Conservation (phyloP, 345 rosid genomes). For the Euphorbia lathyris region DNA sequence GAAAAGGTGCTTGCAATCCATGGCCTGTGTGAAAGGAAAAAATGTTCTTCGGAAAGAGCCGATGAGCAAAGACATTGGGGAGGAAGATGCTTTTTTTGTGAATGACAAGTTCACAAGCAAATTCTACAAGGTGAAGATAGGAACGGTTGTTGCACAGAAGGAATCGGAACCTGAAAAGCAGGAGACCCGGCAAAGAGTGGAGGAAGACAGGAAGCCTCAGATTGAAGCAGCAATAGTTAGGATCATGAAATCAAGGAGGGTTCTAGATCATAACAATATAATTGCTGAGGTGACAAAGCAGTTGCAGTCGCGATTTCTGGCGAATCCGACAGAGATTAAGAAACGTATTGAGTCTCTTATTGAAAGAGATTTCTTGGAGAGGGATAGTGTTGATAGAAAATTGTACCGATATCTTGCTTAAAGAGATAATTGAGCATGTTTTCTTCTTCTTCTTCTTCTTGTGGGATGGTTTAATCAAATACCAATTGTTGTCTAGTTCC, state of each 20-base stretch:
- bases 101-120: conserved; percentile 92
- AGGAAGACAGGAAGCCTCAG: conserved; percentile 98
- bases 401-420: conserved; percentile 89
- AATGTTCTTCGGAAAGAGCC: conserved; percentile 96
- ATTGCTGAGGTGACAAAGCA: conserved; percentile 94
- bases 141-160: conserved; percentile 97
- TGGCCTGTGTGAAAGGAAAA: conserved; percentile 92
- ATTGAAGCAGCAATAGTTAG: conserved; percentile 98
- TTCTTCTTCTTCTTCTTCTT: neutral
- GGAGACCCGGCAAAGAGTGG: conserved; percentile 97
- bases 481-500: conserved; percentile 18
- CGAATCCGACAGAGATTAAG: conserved; percentile 93
- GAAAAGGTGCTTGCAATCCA: conserved; percentile 87
- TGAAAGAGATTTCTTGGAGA: conserved; percentile 95
- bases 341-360: conserved; percentile 96
- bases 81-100: conserved; percentile 75
- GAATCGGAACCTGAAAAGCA: conserved; percentile 97
- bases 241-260: conserved; percentile 97
- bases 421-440: conserved; percentile 20
- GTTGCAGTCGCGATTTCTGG: conserved; percentile 90
- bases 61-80: conserved; percentile 91
- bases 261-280: conserved; percentile 90
- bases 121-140: conserved; percentile 96
- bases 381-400: conserved; percentile 83
- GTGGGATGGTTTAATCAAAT: conserved; percentile 23